Base-by-base conservation (phyloP, 768 basidiomycete genomes). In the Hydnomerulius pinastri region DNA sequence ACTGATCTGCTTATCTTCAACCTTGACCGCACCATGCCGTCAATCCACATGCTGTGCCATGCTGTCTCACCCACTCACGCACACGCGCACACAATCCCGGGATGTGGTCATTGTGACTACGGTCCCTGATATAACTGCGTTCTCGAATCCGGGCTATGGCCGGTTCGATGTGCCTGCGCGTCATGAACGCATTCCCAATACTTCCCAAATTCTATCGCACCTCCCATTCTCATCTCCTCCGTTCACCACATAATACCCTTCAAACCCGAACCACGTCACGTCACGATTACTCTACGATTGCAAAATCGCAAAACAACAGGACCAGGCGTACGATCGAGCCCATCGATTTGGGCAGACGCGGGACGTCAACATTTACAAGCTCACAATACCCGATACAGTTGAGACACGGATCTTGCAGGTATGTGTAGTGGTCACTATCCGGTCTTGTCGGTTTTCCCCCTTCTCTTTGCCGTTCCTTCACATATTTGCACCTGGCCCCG, bases 311-410 rank as follows among this genome's bases (percentile, higher is more conserved):
- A 23, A 23, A 40, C 17, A 39, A 59, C 62, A 89, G 80, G 92
- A 96, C 55, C 95, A 98, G 72, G 94, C 94, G 0, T 96, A 94
- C 61, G 94, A 94, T 64, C 85, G 92, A 43, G 85, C 89, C 6
- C 92, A 95, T 75, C 86, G 91, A 46, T 84, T 90, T 50, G 94
- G 96, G 7, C 95, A 98, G 71, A 87, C 76, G 41, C 82, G 86
- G 23, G 81, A 87, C 53, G 95, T 97, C 33, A 82, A 87, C 61
- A 95, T 93, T 55, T 90, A 83, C 75, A 93, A 93, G 70, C 80
- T 98, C 25, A 92, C 87, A 58, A 86, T 98, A 48, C 83, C 87
- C 35, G 76, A 83, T 23, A 93, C 92, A 2, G 90, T 97, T 7
- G 94, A 96, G 62, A 84, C 92, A 61, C 85, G 94, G 40, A 92